phyloP scores from a whole-genome alignment of 2,329 filamentous ascomycete species.

The Dactylellina haptotyla region DNA sequence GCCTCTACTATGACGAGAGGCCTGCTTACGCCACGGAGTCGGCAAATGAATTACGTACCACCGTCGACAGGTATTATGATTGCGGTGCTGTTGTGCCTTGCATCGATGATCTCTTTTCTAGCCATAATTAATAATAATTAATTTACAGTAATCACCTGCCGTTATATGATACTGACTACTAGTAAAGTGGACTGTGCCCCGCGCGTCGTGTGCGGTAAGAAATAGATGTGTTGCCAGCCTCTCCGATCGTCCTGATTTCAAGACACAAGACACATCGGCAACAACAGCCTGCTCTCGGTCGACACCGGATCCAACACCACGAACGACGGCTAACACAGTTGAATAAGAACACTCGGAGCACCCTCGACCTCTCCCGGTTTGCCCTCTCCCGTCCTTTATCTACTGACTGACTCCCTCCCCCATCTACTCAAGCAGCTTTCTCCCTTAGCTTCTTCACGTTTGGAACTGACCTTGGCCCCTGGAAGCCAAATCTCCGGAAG shows the following conservation, averaged over 20 bases:
- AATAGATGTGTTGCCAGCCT: no score
- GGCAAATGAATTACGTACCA: conserved; percentile 48
- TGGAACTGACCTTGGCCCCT: conserved; percentile 20
- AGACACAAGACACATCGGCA: conserved; percentile 52
- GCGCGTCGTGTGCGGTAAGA: no score
- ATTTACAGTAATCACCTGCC: no score
- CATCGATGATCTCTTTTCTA: conserved; percentile 3
- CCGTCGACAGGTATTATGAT: background rate
- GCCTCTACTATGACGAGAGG: no score
- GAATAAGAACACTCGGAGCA: conserved; percentile 51
- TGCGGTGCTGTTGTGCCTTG: background rate
- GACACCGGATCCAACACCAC: conserved; percentile 45
- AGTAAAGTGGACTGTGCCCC: no score
- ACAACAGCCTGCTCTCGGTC: conserved; percentile 43
- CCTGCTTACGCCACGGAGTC: background rate
- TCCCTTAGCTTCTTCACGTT: conserved; percentile 22
- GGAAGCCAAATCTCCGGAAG: conserved; percentile 53
- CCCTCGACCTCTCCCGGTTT: conserved; percentile 46
- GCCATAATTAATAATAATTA: no score
- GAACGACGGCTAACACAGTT: conserved; percentile 29
- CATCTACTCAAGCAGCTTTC: no score
- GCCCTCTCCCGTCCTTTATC: conserved; percentile 9
- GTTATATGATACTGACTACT: no score
- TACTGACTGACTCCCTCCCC: conserved; percentile 41
- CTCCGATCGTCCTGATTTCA: conserved; percentile 5